Conservation (phyloP, 2,329 filamentous ascomycete genomes). For the Calycina marina region DNA sequence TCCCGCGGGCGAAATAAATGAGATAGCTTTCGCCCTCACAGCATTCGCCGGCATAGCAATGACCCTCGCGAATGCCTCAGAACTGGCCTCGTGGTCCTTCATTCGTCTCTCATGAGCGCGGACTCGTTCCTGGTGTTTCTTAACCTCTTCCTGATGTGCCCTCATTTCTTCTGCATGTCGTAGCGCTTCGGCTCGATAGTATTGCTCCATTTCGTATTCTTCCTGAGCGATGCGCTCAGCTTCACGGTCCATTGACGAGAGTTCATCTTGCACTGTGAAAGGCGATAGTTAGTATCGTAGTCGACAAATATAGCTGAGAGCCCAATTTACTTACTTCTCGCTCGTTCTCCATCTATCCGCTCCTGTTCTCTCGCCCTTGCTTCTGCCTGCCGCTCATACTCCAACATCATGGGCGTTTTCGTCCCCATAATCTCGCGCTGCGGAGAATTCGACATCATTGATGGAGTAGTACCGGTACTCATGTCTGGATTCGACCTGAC, state of each 20-base stretch:
- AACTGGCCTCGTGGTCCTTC: constrained; percentile 15
- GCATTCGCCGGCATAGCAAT: constrained; percentile 20
- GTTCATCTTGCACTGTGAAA: constrained; percentile 17
- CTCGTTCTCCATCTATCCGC: constrained; percentile 5
- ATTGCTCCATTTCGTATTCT: constrained; percentile 22
- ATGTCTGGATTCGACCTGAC: neutral
- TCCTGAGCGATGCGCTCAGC: constrained; percentile 20
- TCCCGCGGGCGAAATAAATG: constrained; percentile 11
- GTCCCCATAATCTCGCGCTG: constrained; percentile 13
- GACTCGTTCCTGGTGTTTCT: constrained; percentile 16
- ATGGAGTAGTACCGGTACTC: no score
- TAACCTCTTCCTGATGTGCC: constrained; percentile 19
- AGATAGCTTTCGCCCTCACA: constrained; percentile 13
- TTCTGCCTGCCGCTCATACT: constrained; percentile 21
- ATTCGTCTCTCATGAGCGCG: constrained; percentile 8
- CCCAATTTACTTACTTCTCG: no score
- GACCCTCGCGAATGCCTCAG: constrained; percentile 21
- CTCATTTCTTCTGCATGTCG: constrained; percentile 20
- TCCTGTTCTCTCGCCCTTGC: constrained; percentile 17
- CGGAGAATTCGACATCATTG: neutral
- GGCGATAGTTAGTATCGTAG: no score
- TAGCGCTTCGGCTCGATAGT: constrained; percentile 20
- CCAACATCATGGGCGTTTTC: constrained; percentile 18
- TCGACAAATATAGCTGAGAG: no score
- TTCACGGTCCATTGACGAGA: constrained; percentile 15